These are phyloP conservation scores for Dalbergia oliveri DNA, from an alignment of 306 rosid genomes.

Conservation along the genomic window DNA sequence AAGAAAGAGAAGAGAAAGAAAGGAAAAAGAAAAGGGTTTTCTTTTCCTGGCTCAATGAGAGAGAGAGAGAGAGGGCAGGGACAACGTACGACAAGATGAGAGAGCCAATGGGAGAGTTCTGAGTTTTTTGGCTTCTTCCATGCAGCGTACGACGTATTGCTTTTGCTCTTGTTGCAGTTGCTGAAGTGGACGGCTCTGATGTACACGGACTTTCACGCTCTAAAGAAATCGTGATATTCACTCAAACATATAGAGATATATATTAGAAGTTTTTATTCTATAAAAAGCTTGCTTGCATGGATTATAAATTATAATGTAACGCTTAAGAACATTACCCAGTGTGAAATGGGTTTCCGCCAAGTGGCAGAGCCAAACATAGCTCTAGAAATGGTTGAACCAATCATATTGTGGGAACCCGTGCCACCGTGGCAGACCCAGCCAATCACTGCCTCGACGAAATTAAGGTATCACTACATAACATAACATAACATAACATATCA, in stretches of 20 bases:
- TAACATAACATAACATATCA: background rate
- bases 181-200: conserved; percentile 65
- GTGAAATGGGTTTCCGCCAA: conserved; percentile 41
- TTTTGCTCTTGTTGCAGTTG: conserved; percentile 45
- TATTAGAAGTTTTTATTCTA: no score
- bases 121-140: conserved; percentile 61
- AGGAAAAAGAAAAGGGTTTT: conserved; percentile 43
- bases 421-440: conserved; percentile 73
- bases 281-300: no score
- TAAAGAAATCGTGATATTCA: background rate
- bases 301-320: no score
- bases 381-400: conserved; percentile 63
- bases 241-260: no score
- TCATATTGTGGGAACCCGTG: conserved; percentile 53
- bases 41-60: conserved; percentile 29
- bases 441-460: conserved; percentile 82
- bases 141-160: conserved; percentile 40
- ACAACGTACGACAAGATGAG: conserved; percentile 60
- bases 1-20: conserved; percentile 42
- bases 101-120: conserved; percentile 70
- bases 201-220: background rate
- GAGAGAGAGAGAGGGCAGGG: conserved; percentile 47
- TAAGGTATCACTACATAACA: conserved; percentile 69
- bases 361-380: background rate
- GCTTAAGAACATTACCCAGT: conserved; percentile 52